These are phyloP conservation scores for Mortierella sp. DNA, from an alignment of 371 early-diverging fungal species.

Conservation along the genomic window DNA sequence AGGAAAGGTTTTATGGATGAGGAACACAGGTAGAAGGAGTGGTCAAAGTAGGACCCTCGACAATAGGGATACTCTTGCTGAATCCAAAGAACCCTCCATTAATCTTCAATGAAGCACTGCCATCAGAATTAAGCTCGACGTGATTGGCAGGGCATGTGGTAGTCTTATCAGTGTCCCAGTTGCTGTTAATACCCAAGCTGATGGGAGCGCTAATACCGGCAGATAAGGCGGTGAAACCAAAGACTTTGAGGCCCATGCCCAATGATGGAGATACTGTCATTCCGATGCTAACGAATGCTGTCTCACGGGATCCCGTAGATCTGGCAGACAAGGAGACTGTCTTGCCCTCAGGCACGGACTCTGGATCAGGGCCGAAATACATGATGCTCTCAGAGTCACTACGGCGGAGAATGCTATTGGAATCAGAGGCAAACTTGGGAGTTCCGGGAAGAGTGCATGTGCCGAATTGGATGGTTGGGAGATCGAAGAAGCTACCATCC, in stretches of 20 bases:
- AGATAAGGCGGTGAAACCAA: conserved; percentile 16
- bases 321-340: background rate
- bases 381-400: conserved; percentile 1
- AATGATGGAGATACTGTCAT: conserved; percentile 24
- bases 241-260: conserved; percentile 22
- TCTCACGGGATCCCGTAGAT: conserved; percentile 18
- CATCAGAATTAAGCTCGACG: conserved; percentile 22
- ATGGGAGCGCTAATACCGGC: conserved; percentile 33
- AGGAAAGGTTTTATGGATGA: conserved; percentile 8
- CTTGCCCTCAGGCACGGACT: background rate
- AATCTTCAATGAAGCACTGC: conserved; percentile 21
- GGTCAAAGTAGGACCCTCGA: conserved; percentile 16
- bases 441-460: conserved; percentile 32
- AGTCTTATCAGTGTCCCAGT: conserved; percentile 33
- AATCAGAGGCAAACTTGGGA: conserved; percentile 11
- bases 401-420: background rate
- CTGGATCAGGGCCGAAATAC: conserved; percentile 19
- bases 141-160: conserved; percentile 26
- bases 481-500: conserved; percentile 22
- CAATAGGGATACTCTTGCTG: conserved; percentile 16
- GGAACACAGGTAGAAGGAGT: conserved; percentile 31
- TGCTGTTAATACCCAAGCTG: conserved; percentile 20
- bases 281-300: conserved; percentile 24
- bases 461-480: conserved; percentile 36
- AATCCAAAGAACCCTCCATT: conserved; percentile 36